Evolutionary conservation across 75 land plant species (phyloP).

Genomic region (Pseudotsuga menziesii): DNA sequence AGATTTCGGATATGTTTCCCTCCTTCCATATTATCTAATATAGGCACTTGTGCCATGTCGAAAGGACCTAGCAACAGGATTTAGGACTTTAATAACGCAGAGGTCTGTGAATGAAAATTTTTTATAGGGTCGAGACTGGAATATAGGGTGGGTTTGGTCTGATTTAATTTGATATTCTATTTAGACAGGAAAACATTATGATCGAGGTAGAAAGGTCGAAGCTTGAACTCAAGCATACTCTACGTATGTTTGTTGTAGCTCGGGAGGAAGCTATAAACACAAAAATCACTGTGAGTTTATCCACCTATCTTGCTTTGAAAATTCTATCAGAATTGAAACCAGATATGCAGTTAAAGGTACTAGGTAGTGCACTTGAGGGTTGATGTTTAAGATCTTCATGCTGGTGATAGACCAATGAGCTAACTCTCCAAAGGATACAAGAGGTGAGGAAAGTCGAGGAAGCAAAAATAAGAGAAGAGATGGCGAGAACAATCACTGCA

Average conservation of each 20-base stretch:
- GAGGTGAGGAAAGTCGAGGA: conserved; percentile 26
- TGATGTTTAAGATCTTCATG: neutral
- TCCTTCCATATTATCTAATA: neutral
- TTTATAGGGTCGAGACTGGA: neutral
- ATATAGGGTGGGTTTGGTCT: neutral
- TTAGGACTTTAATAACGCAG: neutral
- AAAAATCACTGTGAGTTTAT: conserved; percentile 23
- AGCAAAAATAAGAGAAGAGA: conserved; percentile 46
- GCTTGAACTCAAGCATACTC: conserved; percentile 39
- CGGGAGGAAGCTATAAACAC: conserved; percentile 34
- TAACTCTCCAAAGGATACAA: no score
- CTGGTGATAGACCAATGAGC: no score
- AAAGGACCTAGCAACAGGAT: neutral
- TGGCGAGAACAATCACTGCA: conserved; percentile 34
- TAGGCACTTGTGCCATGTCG: no score
- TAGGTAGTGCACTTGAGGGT: neutral
- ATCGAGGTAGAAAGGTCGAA: conserved; percentile 38
- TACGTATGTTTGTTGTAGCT: conserved; percentile 37
- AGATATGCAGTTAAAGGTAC: neutral
- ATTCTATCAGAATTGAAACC: neutral
- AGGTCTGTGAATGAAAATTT: neutral
- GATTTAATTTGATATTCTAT: neutral
- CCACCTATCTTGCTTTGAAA: neutral
- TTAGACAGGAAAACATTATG: neutral
- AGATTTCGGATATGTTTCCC: neutral